Base-by-base conservation (phyloP, 139 green algal species). In the Chlamydomonas schloesseri region DNA sequence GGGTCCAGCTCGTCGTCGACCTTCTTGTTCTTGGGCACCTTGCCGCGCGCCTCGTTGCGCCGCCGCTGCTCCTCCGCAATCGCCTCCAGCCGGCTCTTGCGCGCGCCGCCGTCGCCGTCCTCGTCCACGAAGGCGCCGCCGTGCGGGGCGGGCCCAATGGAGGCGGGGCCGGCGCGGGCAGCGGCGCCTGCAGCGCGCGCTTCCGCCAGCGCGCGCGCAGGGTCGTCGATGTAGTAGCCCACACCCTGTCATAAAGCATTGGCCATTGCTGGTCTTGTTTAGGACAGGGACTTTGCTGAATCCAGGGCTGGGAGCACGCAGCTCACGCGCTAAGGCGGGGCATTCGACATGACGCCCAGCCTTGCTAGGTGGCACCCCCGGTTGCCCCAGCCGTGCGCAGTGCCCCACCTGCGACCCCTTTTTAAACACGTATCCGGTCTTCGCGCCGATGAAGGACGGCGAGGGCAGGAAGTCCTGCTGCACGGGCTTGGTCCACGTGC, bases 351-450 rank as follows among this genome's bases (percentile, higher is more conserved):
- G n/a, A n/a, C n/a, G n/a, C n/a, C n/a, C n/a, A n/a, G n/a, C n/a
- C n/a, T n/a, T n/a, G n/a, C n/a, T n/a, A n/a, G n/a, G n/a, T n/a
- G n/a, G n/a, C n/a, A n/a, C n/a, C n/a, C n/a, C n/a, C n/a, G n/a
- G n/a, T n/a, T n/a, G n/a, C n/a, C n/a, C n/a, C n/a, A n/a, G n/a
- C n/a, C n/a, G n/a, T n/a, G n/a, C n/a, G n/a, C n/a, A n/a, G n/a
- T n/a, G n/a, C n/a, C n/a, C n/a, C n/a, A 84, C 94, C 15, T 83
- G 46, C 29, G 84, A 9, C 0, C 92, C 95, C 58, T 76, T 77
- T 69, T 93, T 96, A 89, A 97, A 98, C 21, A 93, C 86, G 53
- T 95, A 96, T 6, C 95, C 94, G 10, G 81, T 36, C 11, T 90
- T 74, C 0, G 88, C 81, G 4, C 95, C 95, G 28, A 82, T 50